Base-by-base conservation (phyloP, 225 moss, liverwort and hornwort species). In the Lunularia cruciata region DNA sequence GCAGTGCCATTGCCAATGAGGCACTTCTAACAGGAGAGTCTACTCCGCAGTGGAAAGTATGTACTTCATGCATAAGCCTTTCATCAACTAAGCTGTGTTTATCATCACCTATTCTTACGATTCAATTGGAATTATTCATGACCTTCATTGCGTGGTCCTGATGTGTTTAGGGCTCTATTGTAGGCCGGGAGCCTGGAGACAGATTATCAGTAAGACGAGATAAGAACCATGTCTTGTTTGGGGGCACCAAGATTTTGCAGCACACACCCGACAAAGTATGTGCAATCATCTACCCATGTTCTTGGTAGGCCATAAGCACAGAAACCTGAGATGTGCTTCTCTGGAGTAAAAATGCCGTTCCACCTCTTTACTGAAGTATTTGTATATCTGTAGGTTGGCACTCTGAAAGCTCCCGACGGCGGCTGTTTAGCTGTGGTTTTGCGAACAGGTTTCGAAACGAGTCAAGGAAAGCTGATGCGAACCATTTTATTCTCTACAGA, bases 391-490 rank as follows among this genome's bases (percentile, higher is more conserved):
- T 80, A 93, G 90, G 69, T 75, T 60, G 74, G 81, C 72, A 26
- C 74, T 55, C 53, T 92, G 68, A 91, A 84, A 84, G 80, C 92
- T 54, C 96, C 96, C 60, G 96, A 98, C 84, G 96, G 96, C 51
- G 96, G 96, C 70, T 98, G 96, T 81, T 35, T 98, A 74, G 96
- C 96, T 40, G 89, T 98, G 63, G 89, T 98, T 19, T 74, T 98
- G 79, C 87, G 96, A 66, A 93, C 93, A 36, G 92, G 96, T 60
- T 98, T 98, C 85, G 96, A 88, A 69, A 98, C 96, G 55, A 98
- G 96, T 73, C 96, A 98, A 83, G 96, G 96, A 52, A 98, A 98
- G 73, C 88, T 98, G 18, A 98, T 98, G 96, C 93, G 96, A 8
- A 98, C 96, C 28, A 98, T 98, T 57, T 79, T 98, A 32, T 98